Conservation (phyloP, 2,329 filamentous ascomycete species). For the Aspergillus hortae region DNA sequence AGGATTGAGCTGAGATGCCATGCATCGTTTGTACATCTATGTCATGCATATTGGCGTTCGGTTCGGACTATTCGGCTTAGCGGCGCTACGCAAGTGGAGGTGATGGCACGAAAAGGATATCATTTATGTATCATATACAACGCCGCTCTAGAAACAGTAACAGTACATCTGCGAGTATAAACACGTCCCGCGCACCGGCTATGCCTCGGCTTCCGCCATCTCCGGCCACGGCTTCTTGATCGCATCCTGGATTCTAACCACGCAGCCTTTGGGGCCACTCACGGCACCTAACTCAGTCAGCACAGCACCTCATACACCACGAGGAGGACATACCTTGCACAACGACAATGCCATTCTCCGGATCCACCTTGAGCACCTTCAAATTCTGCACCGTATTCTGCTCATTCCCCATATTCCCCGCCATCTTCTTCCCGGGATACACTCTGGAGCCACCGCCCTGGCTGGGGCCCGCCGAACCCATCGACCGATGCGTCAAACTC, state of each 20-base stretch:
- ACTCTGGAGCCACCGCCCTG: constrained; percentile 93
- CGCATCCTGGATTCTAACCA: constrained; percentile 84
- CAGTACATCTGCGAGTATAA: constrained; percentile 33
- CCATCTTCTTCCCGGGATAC: constrained; percentile 95
- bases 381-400: constrained; percentile 88
- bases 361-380: constrained; percentile 82
- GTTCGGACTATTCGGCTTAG: not conserved
- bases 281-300: constrained; percentile 55
- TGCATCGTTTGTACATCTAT: not conserved
- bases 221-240: constrained; percentile 78
- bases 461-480: constrained; percentile 83
- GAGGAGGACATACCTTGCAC: constrained; percentile 62
- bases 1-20: constrained; percentile 32
- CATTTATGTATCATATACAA: constrained; percentile 40
- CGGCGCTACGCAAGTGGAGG: not conserved
- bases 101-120: constrained; percentile 27
- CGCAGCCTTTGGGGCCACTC: constrained; percentile 79
- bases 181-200: not conserved
- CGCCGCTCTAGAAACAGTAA: constrained; percentile 35
- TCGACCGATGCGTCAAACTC: constrained; percentile 86
- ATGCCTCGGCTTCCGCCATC: constrained; percentile 24
- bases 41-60: not conserved
- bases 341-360: constrained; percentile 80
- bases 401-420: constrained; percentile 89
- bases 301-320: not conserved